A percentile compares a stretch with the other conserved stretches of the same genome.
These are phyloP conservation scores for Backusella psychrophila DNA, from an alignment of 192 early-diverging fungal genomes.

Conservation along the genomic window DNA sequence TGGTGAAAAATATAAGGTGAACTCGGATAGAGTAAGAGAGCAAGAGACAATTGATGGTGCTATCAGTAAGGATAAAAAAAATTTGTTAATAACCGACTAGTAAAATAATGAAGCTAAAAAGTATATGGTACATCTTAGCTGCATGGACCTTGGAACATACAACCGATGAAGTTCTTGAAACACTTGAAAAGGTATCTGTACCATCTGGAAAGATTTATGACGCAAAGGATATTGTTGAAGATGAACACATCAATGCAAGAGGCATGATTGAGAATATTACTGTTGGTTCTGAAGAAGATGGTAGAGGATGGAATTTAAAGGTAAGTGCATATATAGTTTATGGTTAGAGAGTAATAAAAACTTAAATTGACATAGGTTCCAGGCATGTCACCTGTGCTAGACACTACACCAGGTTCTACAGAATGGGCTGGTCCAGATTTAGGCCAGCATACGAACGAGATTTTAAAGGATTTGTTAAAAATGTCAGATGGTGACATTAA, in stretches of 20 bases:
- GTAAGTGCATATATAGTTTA: slow-evolving; percentile 9
- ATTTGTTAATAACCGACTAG: neutral
- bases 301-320: slow-evolving; percentile 41
- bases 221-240: slow-evolving; percentile 44
- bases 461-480: slow-evolving; percentile 34
- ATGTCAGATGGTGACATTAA: slow-evolving; percentile 25
- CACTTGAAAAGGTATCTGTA: slow-evolving; percentile 39
- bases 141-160: slow-evolving; percentile 36
- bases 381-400: slow-evolving; percentile 40
- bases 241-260: slow-evolving; percentile 44
- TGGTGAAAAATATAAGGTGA: slow-evolving; percentile 41
- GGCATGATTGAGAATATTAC: slow-evolving; percentile 41
- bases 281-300: slow-evolving; percentile 35
- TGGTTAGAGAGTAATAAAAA: neutral
- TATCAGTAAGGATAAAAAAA: slow-evolving; percentile 25
- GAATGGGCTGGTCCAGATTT: slow-evolving; percentile 49
- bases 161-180: slow-evolving; percentile 34
- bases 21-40: slow-evolving; percentile 41
- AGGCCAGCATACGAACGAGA: slow-evolving; percentile 39
- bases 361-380: slow-evolving; percentile 25
- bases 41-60: slow-evolving; percentile 40
- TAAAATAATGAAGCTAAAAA: neutral
- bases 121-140: neutral
- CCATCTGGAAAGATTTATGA: slow-evolving; percentile 51
- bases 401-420: slow-evolving; percentile 44